Evolutionary conservation across 2,329 filamentous ascomycete genomes (phyloP).

Genomic region (Pseudocercospora cruenta): DNA sequence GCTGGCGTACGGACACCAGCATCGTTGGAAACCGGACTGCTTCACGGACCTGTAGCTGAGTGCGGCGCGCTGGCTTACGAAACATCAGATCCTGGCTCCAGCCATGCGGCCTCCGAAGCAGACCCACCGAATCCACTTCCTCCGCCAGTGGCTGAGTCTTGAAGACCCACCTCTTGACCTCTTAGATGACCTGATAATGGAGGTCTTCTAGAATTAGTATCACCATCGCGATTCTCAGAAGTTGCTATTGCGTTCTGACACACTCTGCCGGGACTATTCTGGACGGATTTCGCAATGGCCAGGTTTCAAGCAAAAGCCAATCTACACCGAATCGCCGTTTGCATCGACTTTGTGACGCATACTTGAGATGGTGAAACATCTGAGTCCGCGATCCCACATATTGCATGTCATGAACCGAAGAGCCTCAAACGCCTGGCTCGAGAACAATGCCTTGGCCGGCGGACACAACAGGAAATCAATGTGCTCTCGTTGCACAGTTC

Average conservation of each 20-base stretch:
- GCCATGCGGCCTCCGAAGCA: slow-evolving; percentile 2
- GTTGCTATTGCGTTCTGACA: background rate
- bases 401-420: background rate
- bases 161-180: background rate
- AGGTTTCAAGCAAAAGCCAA: slow-evolving; percentile 3
- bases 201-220: background rate
- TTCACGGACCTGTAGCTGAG: background rate
- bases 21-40: background rate
- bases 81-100: background rate
- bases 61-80: background rate
- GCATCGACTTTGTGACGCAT: slow-evolving; percentile 1
- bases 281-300: background rate
- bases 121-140: background rate
- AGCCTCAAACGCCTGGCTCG: background rate
- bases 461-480: background rate
- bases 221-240: background rate
- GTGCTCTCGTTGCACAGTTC: background rate
- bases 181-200: slow-evolving; percentile 1
- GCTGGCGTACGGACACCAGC: background rate
- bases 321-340: background rate
- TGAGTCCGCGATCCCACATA: background rate
- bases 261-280: background rate
- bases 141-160: background rate
- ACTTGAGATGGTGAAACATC: slow-evolving; percentile 4
- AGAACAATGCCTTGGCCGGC: background rate